These are phyloP conservation scores for Inosperma sp. DNA, from an alignment of 768 basidiomycete genomes.

Conservation along the genomic window DNA sequence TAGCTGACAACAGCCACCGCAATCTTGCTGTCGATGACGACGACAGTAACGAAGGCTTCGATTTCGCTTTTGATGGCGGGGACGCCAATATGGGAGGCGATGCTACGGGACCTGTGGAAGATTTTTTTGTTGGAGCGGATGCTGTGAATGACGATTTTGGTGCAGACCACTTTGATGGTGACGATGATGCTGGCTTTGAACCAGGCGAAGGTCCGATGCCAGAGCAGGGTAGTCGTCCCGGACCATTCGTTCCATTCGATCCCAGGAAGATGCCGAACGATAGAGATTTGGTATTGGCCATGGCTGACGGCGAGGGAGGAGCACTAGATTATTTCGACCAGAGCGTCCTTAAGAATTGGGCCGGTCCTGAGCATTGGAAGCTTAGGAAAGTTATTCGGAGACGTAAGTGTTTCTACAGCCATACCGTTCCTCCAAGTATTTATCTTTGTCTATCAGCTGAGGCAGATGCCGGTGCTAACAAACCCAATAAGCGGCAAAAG, in stretches of 20 bases:
- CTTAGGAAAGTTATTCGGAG: constrained; percentile 73
- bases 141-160: constrained; percentile 38
- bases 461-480: constrained; percentile 47
- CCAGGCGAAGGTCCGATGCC: constrained; percentile 36
- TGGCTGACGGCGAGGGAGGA: constrained; percentile 58
- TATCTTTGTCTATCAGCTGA: constrained; percentile 12
- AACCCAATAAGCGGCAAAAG: constrained; percentile 54
- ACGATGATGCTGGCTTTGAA: constrained; percentile 42
- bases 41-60: constrained; percentile 35
- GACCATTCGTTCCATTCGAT: constrained; percentile 74
- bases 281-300: constrained; percentile 80
- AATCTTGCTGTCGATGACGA: constrained; percentile 44
- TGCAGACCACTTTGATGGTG: constrained; percentile 36
- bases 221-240: constrained; percentile 37
- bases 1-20: constrained; percentile 48
- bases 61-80: constrained; percentile 38
- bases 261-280: constrained; percentile 73
- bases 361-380: constrained; percentile 99
- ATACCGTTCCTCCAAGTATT: constrained; percentile 2
- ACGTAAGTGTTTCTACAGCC: constrained; percentile 43
- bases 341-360: constrained; percentile 89
- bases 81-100: constrained; percentile 20
- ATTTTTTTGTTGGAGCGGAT: constrained; percentile 39
- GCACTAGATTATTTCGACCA: constrained; percentile 90
- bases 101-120: constrained; percentile 22